Percentiles rank a stretch among this genome's conserved stretches.
Conservation (phyloP, 345 rosid species). For the Mallotus nudiflorus region DNA sequence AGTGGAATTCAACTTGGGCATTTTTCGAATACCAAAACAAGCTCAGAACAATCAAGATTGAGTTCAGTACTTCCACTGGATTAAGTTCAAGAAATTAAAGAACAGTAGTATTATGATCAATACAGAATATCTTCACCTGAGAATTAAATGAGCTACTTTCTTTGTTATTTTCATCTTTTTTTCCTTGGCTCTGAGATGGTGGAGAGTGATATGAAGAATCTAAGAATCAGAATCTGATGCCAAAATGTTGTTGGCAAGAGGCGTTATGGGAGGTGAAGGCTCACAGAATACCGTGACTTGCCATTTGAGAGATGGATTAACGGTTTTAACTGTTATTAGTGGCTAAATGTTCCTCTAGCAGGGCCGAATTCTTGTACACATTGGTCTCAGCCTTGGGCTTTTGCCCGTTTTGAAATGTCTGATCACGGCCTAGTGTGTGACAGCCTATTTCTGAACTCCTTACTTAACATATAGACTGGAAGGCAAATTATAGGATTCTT, state of each 20-base stretch:
- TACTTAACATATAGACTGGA: too few relatives aligned
- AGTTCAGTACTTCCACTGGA: not conserved
- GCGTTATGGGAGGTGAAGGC: not conserved
- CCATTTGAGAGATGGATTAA: not conserved
- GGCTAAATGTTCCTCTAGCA: too few relatives aligned
- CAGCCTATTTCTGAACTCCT: too few relatives aligned
- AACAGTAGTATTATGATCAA: not conserved
- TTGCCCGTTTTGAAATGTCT: too few relatives aligned
- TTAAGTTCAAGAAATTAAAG: not conserved
- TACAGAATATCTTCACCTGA: conserved; percentile 6
- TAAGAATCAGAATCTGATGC: conserved; percentile 43
- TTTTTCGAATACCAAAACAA: conserved; percentile 10
- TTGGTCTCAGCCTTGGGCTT: too few relatives aligned
- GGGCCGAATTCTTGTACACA: too few relatives aligned
- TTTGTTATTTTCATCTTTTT: too few relatives aligned
- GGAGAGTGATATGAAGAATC: conserved; percentile 23
- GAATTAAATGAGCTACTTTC: too few relatives aligned
- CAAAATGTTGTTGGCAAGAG: conserved; percentile 8
- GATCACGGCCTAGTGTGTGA: too few relatives aligned
- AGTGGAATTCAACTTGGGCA: conserved; percentile 32
- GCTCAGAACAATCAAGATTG: not conserved
- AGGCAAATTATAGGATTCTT: too few relatives aligned
- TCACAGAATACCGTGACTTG: not conserved
- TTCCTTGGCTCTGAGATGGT: not conserved
- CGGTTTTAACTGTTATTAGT: too few relatives aligned